phyloP scores from a whole-genome alignment of 352 stramenopile genomes.

The Phytophthora ramorum region DNA sequence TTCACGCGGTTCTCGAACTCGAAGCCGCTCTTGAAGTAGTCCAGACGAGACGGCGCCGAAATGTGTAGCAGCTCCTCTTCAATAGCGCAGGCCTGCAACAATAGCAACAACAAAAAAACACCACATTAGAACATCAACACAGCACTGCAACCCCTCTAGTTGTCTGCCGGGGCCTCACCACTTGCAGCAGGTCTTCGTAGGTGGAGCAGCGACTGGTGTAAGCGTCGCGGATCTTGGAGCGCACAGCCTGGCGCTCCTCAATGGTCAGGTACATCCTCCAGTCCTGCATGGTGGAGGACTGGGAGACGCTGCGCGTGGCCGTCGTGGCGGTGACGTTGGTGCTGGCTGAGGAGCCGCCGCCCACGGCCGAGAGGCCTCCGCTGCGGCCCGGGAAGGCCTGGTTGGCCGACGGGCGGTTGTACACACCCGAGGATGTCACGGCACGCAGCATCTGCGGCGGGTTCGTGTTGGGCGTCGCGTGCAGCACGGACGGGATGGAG shows the following conservation, averaged over 20 bases:
- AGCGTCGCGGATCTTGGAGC: constrained; percentile 87
- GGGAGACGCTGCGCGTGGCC: constrained; percentile 62
- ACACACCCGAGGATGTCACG: constrained; percentile 83
- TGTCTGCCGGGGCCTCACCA: constrained; percentile 49
- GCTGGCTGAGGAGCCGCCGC: constrained; percentile 14
- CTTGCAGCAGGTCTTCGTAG: constrained; percentile 91
- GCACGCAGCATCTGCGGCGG: constrained; percentile 87
- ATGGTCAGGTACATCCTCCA: constrained; percentile 93
- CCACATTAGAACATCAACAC: not conserved
- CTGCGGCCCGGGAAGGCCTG: constrained; percentile 38
- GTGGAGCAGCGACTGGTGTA: constrained; percentile 86
- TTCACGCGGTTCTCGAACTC: constrained; percentile 92
- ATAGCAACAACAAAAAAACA: constrained; percentile 6
- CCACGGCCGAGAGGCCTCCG: constrained; percentile 26
- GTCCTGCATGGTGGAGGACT: constrained; percentile 82
- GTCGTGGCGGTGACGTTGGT: constrained; percentile 37
- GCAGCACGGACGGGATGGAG: constrained; percentile 81
- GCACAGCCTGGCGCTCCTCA: constrained; percentile 88
- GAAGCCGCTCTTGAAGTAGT: constrained; percentile 93
- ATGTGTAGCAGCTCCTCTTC: constrained; percentile 91
- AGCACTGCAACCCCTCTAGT: not conserved
- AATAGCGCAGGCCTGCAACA: constrained; percentile 79
- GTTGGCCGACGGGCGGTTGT: constrained; percentile 63
- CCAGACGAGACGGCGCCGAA: constrained; percentile 84
- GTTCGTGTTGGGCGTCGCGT: constrained; percentile 70